Base-by-base conservation (phyloP, 2,329 filamentous ascomycete genomes). In the Scortechinia acanthostroma region DNA sequence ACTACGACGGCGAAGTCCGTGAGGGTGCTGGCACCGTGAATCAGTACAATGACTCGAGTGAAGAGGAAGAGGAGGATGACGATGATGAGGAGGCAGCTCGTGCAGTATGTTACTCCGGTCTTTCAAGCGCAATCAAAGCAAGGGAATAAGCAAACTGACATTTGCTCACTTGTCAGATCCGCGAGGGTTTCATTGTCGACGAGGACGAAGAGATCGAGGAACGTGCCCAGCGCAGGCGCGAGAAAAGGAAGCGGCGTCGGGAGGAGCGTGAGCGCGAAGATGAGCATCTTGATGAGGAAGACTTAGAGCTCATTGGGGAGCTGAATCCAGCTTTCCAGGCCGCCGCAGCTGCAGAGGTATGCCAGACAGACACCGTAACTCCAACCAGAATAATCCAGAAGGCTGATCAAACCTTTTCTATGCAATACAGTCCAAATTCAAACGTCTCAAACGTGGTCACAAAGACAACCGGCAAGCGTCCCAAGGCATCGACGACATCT, bases 181-280 rank as follows among this genome's bases (percentile, higher is more conserved):
- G 87, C 44, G 90, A 95, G 70, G 91, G 91, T 21, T 98, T 97
- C 67, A 96, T 98, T 52, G 89, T 95, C 51, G 89, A 95, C 57
- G 91, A 95, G 57, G 90, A 91, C 49, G 86, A 89, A 53, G 85
- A 89, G 70, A 76, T 47, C 52, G 35, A 40, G 20, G 10, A 40
- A 6, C 35, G 68, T 48, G 68, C 57, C 50, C 76, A 79, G 28
- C 71, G 77, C 51, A 85, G 86, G 62, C 80, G 82, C 58, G 80
- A 80, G 63, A 95, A 93, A 70, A 83, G 88, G 53, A 82, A 88
- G n/a, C 25, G 25, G 56, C 71, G 80, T 47, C 25, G 25, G 20
- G 76, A 80, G 48, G 86, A 94, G 59, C 83, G 87, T 46, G 87
- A 88, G 57, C 35, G 35, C 17, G 83, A 88, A 50, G 89, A 95